Evolutionary conservation across 2,329 filamentous ascomycete genomes (phyloP).

Genomic region (Ustulina deusta): DNA sequence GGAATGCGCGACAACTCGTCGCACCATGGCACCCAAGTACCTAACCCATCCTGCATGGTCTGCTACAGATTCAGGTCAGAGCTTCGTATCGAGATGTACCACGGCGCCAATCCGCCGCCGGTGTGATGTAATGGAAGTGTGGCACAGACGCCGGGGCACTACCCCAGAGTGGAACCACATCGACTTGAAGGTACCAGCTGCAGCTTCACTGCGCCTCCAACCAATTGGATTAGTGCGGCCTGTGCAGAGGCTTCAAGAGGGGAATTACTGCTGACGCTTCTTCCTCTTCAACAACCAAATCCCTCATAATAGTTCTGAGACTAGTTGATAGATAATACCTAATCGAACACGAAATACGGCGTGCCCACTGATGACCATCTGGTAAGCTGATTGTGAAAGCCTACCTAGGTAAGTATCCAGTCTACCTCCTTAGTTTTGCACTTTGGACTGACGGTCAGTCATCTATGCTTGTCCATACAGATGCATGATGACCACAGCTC

Average conservation of each 20-base stretch:
- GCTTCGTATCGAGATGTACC: background rate
- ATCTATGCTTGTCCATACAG: background rate
- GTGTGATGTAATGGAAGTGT: constrained; percentile 31
- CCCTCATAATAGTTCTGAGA: no score
- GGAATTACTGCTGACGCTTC: background rate
- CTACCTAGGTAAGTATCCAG: no score
- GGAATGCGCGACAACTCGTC: constrained; percentile 1
- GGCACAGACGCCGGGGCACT: constrained; percentile 26
- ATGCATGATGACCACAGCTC: background rate
- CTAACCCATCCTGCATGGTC: background rate
- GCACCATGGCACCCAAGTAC: background rate
- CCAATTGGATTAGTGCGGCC: background rate
- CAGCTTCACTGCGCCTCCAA: background rate
- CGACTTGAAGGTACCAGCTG: background rate
- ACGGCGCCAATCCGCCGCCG: constrained; percentile 4
- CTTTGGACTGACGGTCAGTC: background rate
- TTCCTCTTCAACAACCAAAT: constrained; percentile 1
- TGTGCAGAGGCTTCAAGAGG: constrained; percentile 12
- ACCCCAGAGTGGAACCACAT: constrained; percentile 28
- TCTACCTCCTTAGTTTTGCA: no score
- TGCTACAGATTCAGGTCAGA: background rate
- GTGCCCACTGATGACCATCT: background rate
- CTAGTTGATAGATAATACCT: background rate
- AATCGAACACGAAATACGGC: constrained; percentile 23
- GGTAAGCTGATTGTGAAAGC: background rate